Base-by-base conservation (phyloP, 768 basidiomycete species). In the Sistotremastrum niveocremeum region DNA sequence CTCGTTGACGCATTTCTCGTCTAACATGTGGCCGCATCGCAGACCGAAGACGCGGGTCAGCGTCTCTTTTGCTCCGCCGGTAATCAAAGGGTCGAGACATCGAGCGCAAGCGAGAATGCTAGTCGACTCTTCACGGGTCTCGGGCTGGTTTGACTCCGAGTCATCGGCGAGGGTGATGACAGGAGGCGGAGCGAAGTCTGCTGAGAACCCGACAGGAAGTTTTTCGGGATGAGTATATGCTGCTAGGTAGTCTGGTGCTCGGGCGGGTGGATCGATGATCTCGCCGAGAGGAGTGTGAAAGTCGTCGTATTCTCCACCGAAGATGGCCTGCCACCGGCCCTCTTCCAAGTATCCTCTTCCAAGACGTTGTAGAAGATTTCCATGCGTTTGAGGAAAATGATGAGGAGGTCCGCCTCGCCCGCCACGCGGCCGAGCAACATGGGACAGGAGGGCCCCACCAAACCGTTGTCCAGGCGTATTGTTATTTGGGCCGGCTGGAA, bases 21-120 rank as follows among this genome's bases (percentile, higher is more conserved):
- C 84, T 0, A 87, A 68, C 53, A 88, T 60, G 56, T 88, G 85
- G 0, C 84, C 84, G 44, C 84, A 88, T 37, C 81, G 66, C 49
- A 88, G 61, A 2, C 72, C 76, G 84, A 83, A 87, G 6, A 87
- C 62, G 38, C 73, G 70, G 37, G 63, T 63, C 37, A 62, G 65
- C 34, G 74, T 76, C 39, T 67, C 62, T 9, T 56, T 60, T 2
- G 66, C 65, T 41, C 71, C 67, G 34, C 69, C 64, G 31, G 81
- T 64, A 7, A 81, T 59, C 4, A 87, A 68, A 0, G 81, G 79
- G 48, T 79, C 78, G 28, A 71, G 61, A 50, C 85, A 88, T 7
- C 62, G 64, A 9, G 79, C 81, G 51, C 85, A 87, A 9, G 80
- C 74, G 9, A 87, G 71, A 7, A 73, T 60, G 10, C 68, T 68